Conservation (phyloP, 768 basidiomycete genomes). For the Termitomyces sp. region DNA sequence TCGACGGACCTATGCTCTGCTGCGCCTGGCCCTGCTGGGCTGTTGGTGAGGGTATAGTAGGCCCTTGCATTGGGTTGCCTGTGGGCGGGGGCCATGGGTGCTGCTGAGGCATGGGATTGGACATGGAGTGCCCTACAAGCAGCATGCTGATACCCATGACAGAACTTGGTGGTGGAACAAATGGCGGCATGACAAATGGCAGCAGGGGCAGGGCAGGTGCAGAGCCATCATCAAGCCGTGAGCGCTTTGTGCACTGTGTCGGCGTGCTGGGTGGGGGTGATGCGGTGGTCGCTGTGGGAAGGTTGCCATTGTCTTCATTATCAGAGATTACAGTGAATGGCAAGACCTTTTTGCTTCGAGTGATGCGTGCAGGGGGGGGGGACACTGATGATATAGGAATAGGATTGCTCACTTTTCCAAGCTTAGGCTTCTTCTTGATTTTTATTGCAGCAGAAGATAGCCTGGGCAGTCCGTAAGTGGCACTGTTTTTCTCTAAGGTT, state of each 20-base stretch:
- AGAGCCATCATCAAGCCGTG: background rate
- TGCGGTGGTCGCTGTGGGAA: background rate
- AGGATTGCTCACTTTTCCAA: too few species aligned
- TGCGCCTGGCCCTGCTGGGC: background rate
- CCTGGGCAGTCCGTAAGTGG: too few species aligned
- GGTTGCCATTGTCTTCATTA: too few species aligned
- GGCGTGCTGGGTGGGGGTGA: background rate
- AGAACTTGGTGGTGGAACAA: background rate
- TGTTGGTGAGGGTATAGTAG: conserved; percentile 22
- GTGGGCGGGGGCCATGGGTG: conserved; percentile 27
- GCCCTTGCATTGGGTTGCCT: conserved; percentile 26
- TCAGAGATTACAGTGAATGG: too few species aligned
- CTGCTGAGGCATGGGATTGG: conserved; percentile 23
- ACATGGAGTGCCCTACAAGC: conserved; percentile 3
- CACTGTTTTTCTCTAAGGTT: too few species aligned
- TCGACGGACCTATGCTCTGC: background rate
- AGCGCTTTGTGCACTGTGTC: background rate
- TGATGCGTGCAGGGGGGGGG: too few species aligned
- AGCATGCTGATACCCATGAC: conserved; percentile 13
- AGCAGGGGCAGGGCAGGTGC: background rate
- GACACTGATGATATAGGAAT: too few species aligned
- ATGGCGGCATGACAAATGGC: too few species aligned
- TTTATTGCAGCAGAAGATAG: too few species aligned
- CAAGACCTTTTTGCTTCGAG: too few species aligned
- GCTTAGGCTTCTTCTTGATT: too few species aligned